phyloP scores from a whole-genome alignment of 2,329 filamentous ascomycete genomes.

The Daldinia sp. region DNA sequence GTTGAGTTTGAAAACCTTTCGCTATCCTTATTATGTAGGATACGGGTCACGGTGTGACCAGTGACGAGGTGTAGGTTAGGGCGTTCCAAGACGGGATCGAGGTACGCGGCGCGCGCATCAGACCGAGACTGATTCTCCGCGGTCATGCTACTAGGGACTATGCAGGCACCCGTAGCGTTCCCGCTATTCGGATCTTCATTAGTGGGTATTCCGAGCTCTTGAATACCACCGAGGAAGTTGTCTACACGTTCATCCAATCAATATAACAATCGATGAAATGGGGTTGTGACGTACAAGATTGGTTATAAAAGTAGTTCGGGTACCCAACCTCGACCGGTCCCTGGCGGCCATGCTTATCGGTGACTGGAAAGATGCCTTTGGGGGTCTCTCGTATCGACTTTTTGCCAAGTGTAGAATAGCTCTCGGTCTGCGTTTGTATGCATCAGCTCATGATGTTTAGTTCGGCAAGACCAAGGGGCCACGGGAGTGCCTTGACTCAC shows the following conservation, averaged over 20 bases:
- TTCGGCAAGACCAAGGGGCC: not conserved
- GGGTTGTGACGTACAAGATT: constrained; percentile 47
- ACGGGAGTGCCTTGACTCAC: constrained; percentile 37
- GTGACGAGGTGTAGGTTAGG: constrained; percentile 52
- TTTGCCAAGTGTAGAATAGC: constrained; percentile 44
- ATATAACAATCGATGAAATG: not conserved
- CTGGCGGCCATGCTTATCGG: constrained; percentile 45
- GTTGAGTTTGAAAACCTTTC: constrained; percentile 15
- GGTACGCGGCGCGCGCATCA: constrained; percentile 53
- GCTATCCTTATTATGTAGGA: constrained; percentile 42
- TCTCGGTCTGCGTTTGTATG: constrained; percentile 47
- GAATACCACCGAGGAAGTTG: constrained; percentile 50
- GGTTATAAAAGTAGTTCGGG: constrained; percentile 51
- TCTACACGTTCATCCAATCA: constrained; percentile 40
- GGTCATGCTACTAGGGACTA: constrained; percentile 51
- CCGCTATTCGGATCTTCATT: constrained; percentile 51
- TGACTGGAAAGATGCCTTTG: constrained; percentile 43
- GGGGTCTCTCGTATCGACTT: constrained; percentile 28
- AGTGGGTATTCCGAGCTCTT: constrained; percentile 49
- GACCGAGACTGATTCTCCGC: constrained; percentile 51
- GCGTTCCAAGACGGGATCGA: constrained; percentile 48
- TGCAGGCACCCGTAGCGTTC: constrained; percentile 47
- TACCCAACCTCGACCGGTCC: constrained; percentile 52
- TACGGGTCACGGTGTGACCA: constrained; percentile 50
- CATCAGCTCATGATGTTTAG: not conserved